These are phyloP conservation scores for Plantago major DNA, from an alignment of 257 asterid species.

Conservation along the genomic window DNA sequence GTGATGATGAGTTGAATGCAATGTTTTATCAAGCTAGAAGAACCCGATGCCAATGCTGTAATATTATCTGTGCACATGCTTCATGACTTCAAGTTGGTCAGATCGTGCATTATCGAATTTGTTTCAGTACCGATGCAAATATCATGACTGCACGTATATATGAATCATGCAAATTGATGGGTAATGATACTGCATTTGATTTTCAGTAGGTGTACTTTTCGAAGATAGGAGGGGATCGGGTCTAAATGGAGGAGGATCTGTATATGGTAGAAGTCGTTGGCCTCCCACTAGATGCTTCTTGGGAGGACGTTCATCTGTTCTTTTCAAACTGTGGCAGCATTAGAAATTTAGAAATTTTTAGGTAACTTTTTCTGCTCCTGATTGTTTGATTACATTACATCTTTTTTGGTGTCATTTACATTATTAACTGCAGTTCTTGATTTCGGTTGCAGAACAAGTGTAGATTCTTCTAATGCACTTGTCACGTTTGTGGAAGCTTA, in stretches of 20 bases:
- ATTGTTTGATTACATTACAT: neutral
- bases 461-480: slow-evolving; percentile 35
- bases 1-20: too few species aligned
- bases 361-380: slow-evolving; percentile 26
- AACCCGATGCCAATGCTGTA: too few species aligned
- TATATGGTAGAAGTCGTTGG: slow-evolving; percentile 51
- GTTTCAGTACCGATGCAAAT: too few species aligned
- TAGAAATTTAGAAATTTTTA: slow-evolving; percentile 33
- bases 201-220: neutral
- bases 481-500: slow-evolving; percentile 50
- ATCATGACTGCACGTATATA: too few species aligned
- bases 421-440: slow-evolving; percentile 3
- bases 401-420: neutral
- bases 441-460: slow-evolving; percentile 37
- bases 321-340: slow-evolving; percentile 58
- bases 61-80: too few species aligned
- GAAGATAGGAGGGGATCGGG: slow-evolving; percentile 9
- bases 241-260: slow-evolving; percentile 25
- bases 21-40: too few species aligned
- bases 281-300: slow-evolving; percentile 41
- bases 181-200: too few species aligned
- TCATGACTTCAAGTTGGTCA: too few species aligned
- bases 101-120: too few species aligned
- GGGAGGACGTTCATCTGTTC: slow-evolving; percentile 48
- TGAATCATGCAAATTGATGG: too few species aligned